Percentiles rank a stretch among this genome's conserved stretches.
These are phyloP conservation scores for Podospora didyma DNA, from an alignment of 495 filamentous ascomycete species.

Conservation along the genomic window DNA sequence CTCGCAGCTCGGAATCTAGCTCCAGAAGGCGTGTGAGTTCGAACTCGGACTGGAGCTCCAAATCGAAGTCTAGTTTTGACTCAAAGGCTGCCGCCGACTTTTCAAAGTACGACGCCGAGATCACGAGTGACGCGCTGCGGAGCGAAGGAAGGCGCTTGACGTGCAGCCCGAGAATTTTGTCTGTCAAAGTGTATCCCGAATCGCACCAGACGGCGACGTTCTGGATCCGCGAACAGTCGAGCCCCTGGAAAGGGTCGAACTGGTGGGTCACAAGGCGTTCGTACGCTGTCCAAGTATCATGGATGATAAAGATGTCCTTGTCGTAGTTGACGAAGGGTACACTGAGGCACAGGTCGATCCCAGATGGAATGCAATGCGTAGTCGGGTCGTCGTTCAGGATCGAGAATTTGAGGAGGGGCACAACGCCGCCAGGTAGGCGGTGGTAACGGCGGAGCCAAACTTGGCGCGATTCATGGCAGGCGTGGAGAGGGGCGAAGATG, in stretches of 20 bases:
- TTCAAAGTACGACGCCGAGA: background rate
- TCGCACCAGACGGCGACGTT: background rate
- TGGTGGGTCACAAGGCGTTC: background rate
- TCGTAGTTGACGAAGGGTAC: slow-evolving; percentile 3
- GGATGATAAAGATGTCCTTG: background rate
- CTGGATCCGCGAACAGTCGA: background rate
- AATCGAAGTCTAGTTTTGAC: no score
- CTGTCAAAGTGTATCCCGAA: no score
- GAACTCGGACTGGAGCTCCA: no score
- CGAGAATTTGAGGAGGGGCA: no score
- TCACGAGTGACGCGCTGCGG: background rate
- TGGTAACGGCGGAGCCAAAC: slow-evolving; percentile 1
- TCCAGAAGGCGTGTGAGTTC: no score
- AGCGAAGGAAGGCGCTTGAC: background rate
- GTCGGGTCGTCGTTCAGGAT: background rate
- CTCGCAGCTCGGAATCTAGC: no score
- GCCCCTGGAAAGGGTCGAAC: slow-evolving; percentile 1
- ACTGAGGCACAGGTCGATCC: background rate
- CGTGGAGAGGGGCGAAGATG: slow-evolving; percentile 3
- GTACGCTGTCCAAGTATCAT: background rate
- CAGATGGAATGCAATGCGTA: background rate
- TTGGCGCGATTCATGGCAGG: background rate
- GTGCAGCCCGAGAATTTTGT: background rate
- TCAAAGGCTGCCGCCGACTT: no score
- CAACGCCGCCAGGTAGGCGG: no score